Conservation (phyloP, 192 early-diverging fungal species). For the Pilaira anomala region DNA sequence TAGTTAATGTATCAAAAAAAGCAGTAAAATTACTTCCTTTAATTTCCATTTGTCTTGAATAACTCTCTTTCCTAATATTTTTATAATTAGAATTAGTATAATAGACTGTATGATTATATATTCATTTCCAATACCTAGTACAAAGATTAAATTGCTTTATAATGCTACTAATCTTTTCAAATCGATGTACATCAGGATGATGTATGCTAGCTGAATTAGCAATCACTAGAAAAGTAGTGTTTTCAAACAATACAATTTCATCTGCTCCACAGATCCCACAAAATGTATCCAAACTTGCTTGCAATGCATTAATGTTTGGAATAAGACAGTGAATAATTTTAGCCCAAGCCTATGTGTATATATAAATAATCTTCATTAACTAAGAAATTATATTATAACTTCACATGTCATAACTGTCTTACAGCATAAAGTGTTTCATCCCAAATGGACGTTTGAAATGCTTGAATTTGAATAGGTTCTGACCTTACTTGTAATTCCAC, state of each 20-base stretch:
- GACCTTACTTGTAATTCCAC: constrained; percentile 63
- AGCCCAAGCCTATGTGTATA: constrained; percentile 91
- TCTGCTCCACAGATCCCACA: constrained; percentile 83
- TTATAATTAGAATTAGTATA: constrained; percentile 54
- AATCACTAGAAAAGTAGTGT: constrained; percentile 94
- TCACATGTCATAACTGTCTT: constrained; percentile 11
- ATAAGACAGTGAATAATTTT: constrained; percentile 93
- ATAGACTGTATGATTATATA: background rate
- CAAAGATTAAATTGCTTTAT: constrained; percentile 90
- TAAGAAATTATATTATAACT: background rate
- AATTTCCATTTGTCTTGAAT: constrained; percentile 86
- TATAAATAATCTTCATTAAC: background rate
- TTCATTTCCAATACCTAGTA: constrained; percentile 53
- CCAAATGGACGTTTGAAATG: constrained; percentile 85
- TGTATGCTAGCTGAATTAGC: constrained; percentile 67
- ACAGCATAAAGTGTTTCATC: constrained; percentile 86
- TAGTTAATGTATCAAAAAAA: constrained; percentile 78
- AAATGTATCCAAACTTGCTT: constrained; percentile 78
- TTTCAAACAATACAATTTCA: constrained; percentile 94
- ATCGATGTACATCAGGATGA: constrained; percentile 72
- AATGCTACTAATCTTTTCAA: constrained; percentile 88
- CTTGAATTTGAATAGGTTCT: constrained; percentile 61
- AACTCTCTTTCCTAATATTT: constrained; percentile 10
- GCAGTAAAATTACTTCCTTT: constrained; percentile 68
- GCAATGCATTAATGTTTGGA: constrained; percentile 82